Evolutionary conservation across 495 filamentous ascomycete species (phyloP).

Genomic region (Penicillium atrosanguineum): DNA sequence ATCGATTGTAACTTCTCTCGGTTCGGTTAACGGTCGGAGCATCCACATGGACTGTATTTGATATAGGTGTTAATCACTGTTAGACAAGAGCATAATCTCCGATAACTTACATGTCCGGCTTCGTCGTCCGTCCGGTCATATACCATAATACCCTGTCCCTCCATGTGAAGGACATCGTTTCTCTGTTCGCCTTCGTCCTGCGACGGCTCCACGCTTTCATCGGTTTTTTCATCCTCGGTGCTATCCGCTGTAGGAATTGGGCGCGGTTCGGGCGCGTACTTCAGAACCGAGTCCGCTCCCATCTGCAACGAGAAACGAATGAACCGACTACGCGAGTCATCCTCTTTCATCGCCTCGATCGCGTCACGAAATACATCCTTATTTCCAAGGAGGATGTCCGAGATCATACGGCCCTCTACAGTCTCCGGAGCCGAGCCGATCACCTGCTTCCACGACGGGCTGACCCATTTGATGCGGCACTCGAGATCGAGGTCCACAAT

Average conservation of each 20-base stretch:
- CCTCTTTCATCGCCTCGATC: slow-evolving; percentile 83
- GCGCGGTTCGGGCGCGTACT: slow-evolving; percentile 51
- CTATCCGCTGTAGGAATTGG: slow-evolving; percentile 15
- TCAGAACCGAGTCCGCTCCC: slow-evolving; percentile 65
- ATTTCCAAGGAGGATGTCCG: slow-evolving; percentile 77
- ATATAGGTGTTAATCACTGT: background rate
- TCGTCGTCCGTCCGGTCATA: slow-evolving; percentile 82
- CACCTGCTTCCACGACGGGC: slow-evolving; percentile 93
- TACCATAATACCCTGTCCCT: slow-evolving; percentile 97
- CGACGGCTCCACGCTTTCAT: slow-evolving; percentile 34
- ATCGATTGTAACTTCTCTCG: slow-evolving; percentile 91
- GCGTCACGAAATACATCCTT: slow-evolving; percentile 75
- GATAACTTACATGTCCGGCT: slow-evolving; percentile 77
- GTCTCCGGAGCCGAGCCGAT: slow-evolving; percentile 74
- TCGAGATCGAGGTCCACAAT: slow-evolving; percentile 91
- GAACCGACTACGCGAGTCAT: slow-evolving; percentile 90
- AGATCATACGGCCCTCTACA: slow-evolving; percentile 73
- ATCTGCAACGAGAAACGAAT: slow-evolving; percentile 79
- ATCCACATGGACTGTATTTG: slow-evolving; percentile 93
- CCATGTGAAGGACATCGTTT: slow-evolving; percentile 67
- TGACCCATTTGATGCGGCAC: slow-evolving; percentile 88
- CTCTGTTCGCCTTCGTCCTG: slow-evolving; percentile 44
- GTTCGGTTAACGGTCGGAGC: slow-evolving; percentile 87
- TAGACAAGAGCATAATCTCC: background rate
- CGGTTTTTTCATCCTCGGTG: slow-evolving; percentile 13